A percentile compares a stretch with the other conserved stretches of the same genome.
Conservation (phyloP, 2,329 filamentous ascomycete genomes). For the Pseudocercospora cruenta region DNA sequence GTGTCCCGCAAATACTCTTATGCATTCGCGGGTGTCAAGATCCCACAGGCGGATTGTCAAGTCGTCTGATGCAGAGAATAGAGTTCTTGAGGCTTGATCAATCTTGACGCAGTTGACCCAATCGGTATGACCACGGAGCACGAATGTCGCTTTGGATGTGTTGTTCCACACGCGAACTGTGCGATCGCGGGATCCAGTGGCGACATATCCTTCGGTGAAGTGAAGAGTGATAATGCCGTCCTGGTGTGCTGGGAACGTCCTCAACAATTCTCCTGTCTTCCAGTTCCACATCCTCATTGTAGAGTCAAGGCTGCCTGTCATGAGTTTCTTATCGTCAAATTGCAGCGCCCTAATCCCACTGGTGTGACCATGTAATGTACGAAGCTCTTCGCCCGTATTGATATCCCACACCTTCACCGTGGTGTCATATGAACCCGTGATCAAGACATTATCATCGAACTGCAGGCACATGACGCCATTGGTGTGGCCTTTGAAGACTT, state of each 20-base stretch:
- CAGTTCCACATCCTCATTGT: constrained; percentile 96
- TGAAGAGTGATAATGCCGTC: constrained; percentile 85
- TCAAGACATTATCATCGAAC: constrained; percentile 87
- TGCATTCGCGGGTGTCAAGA: constrained; percentile 77
- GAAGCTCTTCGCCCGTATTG: constrained; percentile 80
- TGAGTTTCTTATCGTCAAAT: constrained; percentile 88
- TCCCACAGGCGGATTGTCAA: constrained; percentile 92
- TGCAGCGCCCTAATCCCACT: constrained; percentile 85
- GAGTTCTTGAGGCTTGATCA: constrained; percentile 70
- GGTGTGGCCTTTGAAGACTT: constrained; percentile 80
- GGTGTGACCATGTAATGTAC: constrained; percentile 82
- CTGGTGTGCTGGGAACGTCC: constrained; percentile 76
- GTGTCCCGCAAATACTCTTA: constrained; percentile 80
- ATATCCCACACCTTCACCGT: constrained; percentile 97
- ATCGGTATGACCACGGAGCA: constrained; percentile 81
- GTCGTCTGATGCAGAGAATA: constrained; percentile 93
- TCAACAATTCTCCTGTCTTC: constrained; percentile 84
- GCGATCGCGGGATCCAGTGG: constrained; percentile 85
- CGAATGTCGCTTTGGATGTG: constrained; percentile 68
- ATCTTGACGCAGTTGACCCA: constrained; percentile 97
- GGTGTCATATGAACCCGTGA: constrained; percentile 91
- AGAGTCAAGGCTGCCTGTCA: constrained; percentile 84
- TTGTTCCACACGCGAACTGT: constrained; percentile 91
- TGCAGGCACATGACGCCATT: constrained; percentile 83
- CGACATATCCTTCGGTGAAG: constrained; percentile 81